Base-by-base conservation (phyloP, 2,329 filamentous ascomycete genomes). In the Tolypocladium tropicale region DNA sequence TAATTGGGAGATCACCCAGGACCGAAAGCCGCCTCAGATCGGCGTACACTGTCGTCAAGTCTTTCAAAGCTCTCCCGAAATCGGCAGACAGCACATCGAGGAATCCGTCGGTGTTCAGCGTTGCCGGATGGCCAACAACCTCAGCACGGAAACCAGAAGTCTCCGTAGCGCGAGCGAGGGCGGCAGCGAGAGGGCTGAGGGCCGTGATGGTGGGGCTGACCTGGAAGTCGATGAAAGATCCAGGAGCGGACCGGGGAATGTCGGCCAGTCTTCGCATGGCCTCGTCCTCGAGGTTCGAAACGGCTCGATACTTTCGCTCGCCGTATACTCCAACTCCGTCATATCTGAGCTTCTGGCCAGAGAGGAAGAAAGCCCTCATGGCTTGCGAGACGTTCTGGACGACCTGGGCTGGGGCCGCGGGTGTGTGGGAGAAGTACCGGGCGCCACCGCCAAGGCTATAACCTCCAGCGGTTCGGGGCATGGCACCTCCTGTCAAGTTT, bases 311-410 rank as follows among this genome's bases (percentile, higher is more conserved):
- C 58, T 82, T 81, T 73, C 88, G 88, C 72, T 92, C 85, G 49
- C 92, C 92, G 12, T 80, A 83, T 18, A 82, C 72, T 55, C 86
- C 84, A 48, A 87, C 70, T 14, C 93, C 93, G 68, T 96, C 89
- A 64, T 92, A 96, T 57, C 89, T 88, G 11, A 88, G 86, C 70
- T 92, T 94, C 66, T 95, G 85, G 0, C 94, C 94, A 0, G 89
- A 91, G n/a, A 96, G 79, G 74, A 90, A 87, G 73, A 99, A 96
- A 14, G 91, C 92, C 55, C 94, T 85, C 66, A 97, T 86, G 6
- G 91, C 94, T 63, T 91, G 86, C 14, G 90, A 95, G n/a, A 96
- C 93, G 72, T 96, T 96, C 70, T 94, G 88, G 53, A 97, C 83
- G 51, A 97, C 90, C 70, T 97, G 90, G 1, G 92, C 90, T 41